Evolutionary conservation across 1,139 yeast genomes (phyloP), one percentile per base, ranked within the genome.

Genomic region (Wickerhamomyces sp.): DNA sequence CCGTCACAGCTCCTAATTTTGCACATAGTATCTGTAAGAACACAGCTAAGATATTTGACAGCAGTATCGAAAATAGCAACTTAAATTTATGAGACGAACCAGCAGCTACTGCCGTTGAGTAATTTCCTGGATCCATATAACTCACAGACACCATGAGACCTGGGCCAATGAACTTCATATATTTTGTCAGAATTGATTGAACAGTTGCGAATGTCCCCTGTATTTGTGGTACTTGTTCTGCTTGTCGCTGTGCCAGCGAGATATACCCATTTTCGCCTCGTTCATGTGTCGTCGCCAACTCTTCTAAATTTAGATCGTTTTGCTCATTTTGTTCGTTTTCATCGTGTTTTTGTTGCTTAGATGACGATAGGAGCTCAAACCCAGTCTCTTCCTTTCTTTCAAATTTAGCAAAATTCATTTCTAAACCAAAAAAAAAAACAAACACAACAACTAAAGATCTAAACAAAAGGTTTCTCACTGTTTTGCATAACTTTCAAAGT

Each of bases 61-160:
- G 59, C 45, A 82, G 67, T 6, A 83, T 74, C 14, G 84, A 68
- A 52, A 81, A 79, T 44, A 84, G 60, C 30, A 82, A 67, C 51
- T 76, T 75, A 58, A 82, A 83, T 42, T 77, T 73, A 54, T 80
- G 83, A 51, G 77, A 76, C 26, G 90, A 84, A 8, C 92, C 92
- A 1, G 89, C 81, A 15, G 85, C 79, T 2, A 84, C 90, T 1
- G 90, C 85, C 0, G 90, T 82, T 36, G 86, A 78, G 57, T 82
- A 84, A 56, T 84, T 84, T 2, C 94, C 94, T 0, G 92, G 92
- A 55, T 84, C 92, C 76, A 84, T 79, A 55, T 83, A 84, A 2
- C 89, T 81, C 29, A 85, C 89, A 14, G 86, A 74, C 4, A 84
- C 85, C 72, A 83, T 73, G 25, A 84, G 64, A 0, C 94, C 94